Evolutionary conservation across 129 eudicot genomes (phyloP), one percentile per base, ranked within the genome.

Genomic region (Arctium lappa): DNA sequence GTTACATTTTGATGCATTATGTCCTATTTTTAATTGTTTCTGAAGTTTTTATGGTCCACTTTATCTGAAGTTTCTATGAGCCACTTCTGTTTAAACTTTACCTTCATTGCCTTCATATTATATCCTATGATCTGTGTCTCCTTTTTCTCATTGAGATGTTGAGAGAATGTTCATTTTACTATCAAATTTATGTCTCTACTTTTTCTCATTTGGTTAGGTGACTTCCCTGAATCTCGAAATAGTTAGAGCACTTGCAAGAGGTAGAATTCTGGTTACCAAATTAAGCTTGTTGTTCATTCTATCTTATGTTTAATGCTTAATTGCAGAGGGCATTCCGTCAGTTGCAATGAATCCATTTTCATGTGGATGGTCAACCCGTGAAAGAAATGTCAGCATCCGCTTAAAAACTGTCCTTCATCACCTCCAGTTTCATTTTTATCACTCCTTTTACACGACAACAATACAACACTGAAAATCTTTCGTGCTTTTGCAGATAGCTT

Each of bases 171-270:
- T 33, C 36, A 33, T 39, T 22, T 22, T 13, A 63, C 40, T 65
- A 8, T 44, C 33, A 50, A 66, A 4, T 50, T 46, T 79, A 18
- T 74, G 15, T 36, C 5, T 73, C 37, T 81, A 15, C 13, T 72
- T 75, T 31, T 69, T 81, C 79, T 38, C 16, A 33, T 75, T 10
- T 27, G 83, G 85, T 71, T 90, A 96, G 99, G 99, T 96, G 56
- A 96, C 94, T 22, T 88, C 98, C 40, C 95, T 96, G 68, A 96
- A 96, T 87, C 93, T 87, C 80, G 98, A 96, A 85, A 93, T 96
- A 76, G 99, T 96, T 53, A 93, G 99, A 89, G 95, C 95, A 40
- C 95, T 96, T 72, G 99, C 99, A 83, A 92, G 91, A 93, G 98
- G 99, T 96, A 86, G 22, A 65, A 30, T 73, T 85, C 68, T 78